Conservation (phyloP, 208 protist genomes). For the Trichomonas tenax region DNA sequence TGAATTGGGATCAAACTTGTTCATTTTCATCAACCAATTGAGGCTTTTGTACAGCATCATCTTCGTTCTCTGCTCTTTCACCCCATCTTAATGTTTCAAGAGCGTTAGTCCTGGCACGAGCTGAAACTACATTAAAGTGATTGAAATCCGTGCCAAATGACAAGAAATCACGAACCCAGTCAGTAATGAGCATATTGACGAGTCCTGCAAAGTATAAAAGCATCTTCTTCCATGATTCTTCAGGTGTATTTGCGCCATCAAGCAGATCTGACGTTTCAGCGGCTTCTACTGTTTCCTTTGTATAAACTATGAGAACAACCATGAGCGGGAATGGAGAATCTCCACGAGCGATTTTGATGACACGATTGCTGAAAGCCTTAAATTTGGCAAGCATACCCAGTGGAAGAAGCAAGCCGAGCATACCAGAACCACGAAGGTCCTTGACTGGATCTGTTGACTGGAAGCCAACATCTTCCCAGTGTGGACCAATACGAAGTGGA, state of each 20-base stretch:
- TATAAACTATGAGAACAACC: not conserved
- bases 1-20: not conserved
- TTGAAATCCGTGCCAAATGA: not conserved
- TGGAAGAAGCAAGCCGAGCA: not conserved
- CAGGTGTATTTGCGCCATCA: not conserved
- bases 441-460: not conserved
- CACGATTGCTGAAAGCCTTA: not conserved
- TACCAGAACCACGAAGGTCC: not conserved
- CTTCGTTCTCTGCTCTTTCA: not conserved
- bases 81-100: not conserved
- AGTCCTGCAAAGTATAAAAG: not conserved
- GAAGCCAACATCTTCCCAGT: conserved; percentile 1
- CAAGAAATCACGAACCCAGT: not conserved
- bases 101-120: not conserved
- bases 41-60: not conserved
- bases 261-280: not conserved
- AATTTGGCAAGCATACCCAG: not conserved
- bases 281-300: not conserved
- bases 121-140: not conserved
- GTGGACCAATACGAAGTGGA: not conserved
- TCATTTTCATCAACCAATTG: not conserved
- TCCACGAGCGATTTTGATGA: not conserved
- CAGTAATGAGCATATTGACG: not conserved
- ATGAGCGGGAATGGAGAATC: not conserved
- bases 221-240: not conserved